phyloP scores from a whole-genome alignment of 106 monocot species.

The Dioscorea zingiberensis region DNA sequence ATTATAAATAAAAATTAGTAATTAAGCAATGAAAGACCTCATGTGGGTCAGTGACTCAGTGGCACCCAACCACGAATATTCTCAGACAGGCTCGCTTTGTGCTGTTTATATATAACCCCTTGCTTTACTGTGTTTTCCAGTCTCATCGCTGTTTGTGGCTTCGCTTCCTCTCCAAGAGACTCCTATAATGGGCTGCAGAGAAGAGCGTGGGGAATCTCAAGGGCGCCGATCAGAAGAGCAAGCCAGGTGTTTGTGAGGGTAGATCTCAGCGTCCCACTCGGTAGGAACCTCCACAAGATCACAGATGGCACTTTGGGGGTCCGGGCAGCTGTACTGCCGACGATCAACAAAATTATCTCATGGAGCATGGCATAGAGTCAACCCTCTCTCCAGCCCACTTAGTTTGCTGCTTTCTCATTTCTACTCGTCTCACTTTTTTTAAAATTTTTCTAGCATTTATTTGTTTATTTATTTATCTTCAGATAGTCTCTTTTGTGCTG shows the following conservation, averaged over 20 bases:
- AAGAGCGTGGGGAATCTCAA: constrained; percentile 39
- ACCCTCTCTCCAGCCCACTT: constrained; percentile 58
- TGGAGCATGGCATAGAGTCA: constrained; percentile 34
- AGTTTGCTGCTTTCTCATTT: constrained; percentile 18
- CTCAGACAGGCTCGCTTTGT: no score
- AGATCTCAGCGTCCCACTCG: constrained; percentile 41
- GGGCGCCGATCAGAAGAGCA: constrained; percentile 27
- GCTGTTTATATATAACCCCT: no score
- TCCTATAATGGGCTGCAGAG: constrained; percentile 35
- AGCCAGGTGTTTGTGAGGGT: constrained; percentile 41
- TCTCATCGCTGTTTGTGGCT: not conserved
- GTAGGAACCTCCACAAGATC: constrained; percentile 52
- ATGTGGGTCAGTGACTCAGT: no score
- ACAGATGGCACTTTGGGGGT: constrained; percentile 63
- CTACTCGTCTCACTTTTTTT: not conserved
- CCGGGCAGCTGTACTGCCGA: constrained; percentile 61
- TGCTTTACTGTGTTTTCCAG: not conserved
- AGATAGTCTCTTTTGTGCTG: no score
- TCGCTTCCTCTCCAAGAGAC: not conserved
- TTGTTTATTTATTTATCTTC: no score
- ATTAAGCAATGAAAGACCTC: no score
- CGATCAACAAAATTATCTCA: constrained; percentile 65
- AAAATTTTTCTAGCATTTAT: no score
- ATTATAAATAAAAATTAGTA: no score
- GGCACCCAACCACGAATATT: no score